Evolutionary conservation across 305 asterid genomes (phyloP), one percentile per base, ranked within the genome.

Genomic region (Plantago rigida): DNA sequence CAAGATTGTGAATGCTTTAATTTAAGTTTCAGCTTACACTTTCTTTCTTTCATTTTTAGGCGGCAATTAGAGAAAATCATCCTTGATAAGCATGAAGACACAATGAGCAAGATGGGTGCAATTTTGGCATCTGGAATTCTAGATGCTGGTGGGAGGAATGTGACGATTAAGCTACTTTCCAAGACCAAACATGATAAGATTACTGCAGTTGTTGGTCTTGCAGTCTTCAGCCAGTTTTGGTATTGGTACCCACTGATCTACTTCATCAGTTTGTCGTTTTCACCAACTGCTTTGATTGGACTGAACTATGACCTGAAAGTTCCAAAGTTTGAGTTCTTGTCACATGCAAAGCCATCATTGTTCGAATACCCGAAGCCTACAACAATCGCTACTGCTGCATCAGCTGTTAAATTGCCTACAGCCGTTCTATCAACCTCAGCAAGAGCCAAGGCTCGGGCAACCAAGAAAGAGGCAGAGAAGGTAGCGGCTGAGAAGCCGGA

Each of bases 31-130:
- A n/a, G 48, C 70, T 63, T 29, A 62, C 5, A 31, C 19, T 17
- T 22, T 59, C 51, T 47, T 64, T 46, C 63, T 51, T 51, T 4
- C 49, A 64, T 54, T 51, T 41, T 42, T 60, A 92, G 99, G 96
- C 88, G 94, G 14, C 99, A 93, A 82, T 68, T 93, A 79, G 99
- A 87, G 70, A 89, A 93, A 70, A 93, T 93, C 56, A 86, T 87
- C 63, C 84, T 85, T 9, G 99, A 93, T 74, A 89, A 93, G 78
- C 97, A 89, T 64, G 99, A 93, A 77, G 99, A 93, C 73, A 85
- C 96, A 59, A 93, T 93, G 96, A 93, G 99, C 84, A 93, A 93
- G 77, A 93, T 93, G 99, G 97, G 99, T 58, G 99, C 99, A 50
- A 93, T 93, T 69, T 79, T 93, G 71, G 99, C 99, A 66, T 79